Evolutionary conservation across 768 basidiomycete species (phyloP), one percentile per base, ranked within the genome.

Genomic region (Tubosaeta brunneosetosa): DNA sequence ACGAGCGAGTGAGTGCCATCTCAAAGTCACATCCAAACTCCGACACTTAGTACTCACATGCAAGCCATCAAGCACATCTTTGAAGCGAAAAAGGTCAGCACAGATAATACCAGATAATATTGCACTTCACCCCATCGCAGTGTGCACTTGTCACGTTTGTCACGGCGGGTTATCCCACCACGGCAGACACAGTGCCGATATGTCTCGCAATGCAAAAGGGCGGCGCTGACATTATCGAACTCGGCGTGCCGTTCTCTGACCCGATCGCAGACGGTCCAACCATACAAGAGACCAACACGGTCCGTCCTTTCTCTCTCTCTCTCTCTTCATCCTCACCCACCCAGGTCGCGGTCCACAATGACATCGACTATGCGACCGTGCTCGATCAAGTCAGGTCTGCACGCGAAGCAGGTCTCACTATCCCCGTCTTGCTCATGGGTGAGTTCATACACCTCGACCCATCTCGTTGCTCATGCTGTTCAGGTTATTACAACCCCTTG

Each of bases 401-500:
- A 11, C 77, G 94, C 25, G 72, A 67, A n/a, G 77, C 86, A 63
- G 95, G 94, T 1, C 76, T 99, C 17, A 91, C 82, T 5, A 77
- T 80, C 0, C 95, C 95, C 2, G 83, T 99, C 6, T 68, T 98
- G 33, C 65, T 66, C 48, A 66, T 66, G 66, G 65, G 68, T 60
- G 32, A 22, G 54, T 57, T 50, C 4, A 41, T 16, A 13, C 26
- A 14, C n/a, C 10, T n/a, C 29, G 9, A 1, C 26, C 4, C 27
- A 10, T 44, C 29, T 41, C 27, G 0, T 8, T 31, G 3, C 44
- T 43, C 26, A 43, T 14, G 0, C 42, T 6, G 7, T 26, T 5
- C 58, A 98, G 95, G 95, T 32, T 99, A 99, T 73, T 98, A 97
- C 71, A 99, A 99, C 66, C 95, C 97, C 13, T 69, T 98, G 33